Percentiles rank a stretch among this genome's conserved stretches.
These are phyloP conservation scores for Waltergamsia citrina DNA, from an alignment of 2,329 filamentous ascomycete genomes.

Conservation along the genomic window DNA sequence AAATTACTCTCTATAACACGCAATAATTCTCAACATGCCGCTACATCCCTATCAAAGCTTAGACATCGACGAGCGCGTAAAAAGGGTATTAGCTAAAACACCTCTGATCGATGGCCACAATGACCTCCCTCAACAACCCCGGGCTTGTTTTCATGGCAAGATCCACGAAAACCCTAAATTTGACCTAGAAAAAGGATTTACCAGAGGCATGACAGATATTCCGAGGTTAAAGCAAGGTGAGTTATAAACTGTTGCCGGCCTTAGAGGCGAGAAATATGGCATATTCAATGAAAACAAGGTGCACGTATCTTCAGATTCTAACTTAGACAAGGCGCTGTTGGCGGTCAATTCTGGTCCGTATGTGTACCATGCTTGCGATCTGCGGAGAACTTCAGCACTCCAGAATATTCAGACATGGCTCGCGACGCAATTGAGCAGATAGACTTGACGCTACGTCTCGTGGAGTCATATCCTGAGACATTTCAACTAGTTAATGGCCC, in stretches of 20 bases:
- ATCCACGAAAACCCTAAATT: slow-evolving; percentile 21
- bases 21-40: too few species aligned
- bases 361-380: slow-evolving; percentile 12
- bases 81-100: slow-evolving; percentile 8
- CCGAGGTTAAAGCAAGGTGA: slow-evolving; percentile 9
- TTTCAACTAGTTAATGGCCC: slow-evolving; percentile 14
- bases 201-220: slow-evolving; percentile 21
- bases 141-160: slow-evolving; percentile 16
- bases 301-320: background rate
- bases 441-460: slow-evolving; percentile 13
- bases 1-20: too few species aligned
- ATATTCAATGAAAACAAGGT: background rate
- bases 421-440: slow-evolving; percentile 1
- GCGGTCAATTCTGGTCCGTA: slow-evolving; percentile 9
- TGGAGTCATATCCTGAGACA: slow-evolving; percentile 12
- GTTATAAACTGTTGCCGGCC: background rate
- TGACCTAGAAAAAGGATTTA: slow-evolving; percentile 18
- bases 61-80: slow-evolving; percentile 16
- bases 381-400: slow-evolving; percentile 13
- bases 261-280: background rate
- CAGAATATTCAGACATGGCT: slow-evolving; percentile 12
- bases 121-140: slow-evolving; percentile 9
- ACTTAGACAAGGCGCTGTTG: slow-evolving; percentile 9
- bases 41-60: background rate
- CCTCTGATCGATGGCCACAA: slow-evolving; percentile 9